Conservation (phyloP, 306 rosid species). For the Clitoria ternatea region DNA sequence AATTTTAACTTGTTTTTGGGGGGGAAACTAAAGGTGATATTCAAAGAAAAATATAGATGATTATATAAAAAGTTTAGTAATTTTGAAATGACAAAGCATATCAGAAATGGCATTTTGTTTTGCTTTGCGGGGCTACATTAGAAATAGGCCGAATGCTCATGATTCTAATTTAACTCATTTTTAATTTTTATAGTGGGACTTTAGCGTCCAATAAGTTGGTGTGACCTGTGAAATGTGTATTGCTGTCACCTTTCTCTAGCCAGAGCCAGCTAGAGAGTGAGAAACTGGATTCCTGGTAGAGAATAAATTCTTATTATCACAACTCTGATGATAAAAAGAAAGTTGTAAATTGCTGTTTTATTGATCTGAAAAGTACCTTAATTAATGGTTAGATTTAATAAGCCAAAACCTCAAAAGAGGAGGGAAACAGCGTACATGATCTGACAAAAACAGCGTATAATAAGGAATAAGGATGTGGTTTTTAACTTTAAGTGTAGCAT, state of each 20-base stretch:
- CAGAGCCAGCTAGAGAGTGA: not conserved
- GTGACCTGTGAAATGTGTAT: not conserved
- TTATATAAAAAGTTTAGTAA: too few species aligned
- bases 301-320: not conserved
- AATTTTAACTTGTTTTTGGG: too few species aligned
- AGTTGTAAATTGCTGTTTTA: not conserved
- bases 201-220: not conserved
- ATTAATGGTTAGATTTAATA: not conserved
- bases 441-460: slow-evolving; percentile 24
- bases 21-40: too few species aligned
- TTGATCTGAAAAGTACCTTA: slow-evolving; percentile 24
- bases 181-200: not conserved
- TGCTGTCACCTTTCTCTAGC: not conserved
- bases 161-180: not conserved
- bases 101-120: too few species aligned
- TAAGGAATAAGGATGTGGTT: slow-evolving; percentile 19
- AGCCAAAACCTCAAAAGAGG: slow-evolving; percentile 22
- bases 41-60: too few species aligned
- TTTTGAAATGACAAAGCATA: too few species aligned
- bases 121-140: not conserved
- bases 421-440: slow-evolving; percentile 20
- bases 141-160: not conserved
- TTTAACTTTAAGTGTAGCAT: slow-evolving; percentile 30
- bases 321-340: not conserved
- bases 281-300: not conserved